phyloP scores from a whole-genome alignment of 2,329 filamentous ascomycete genomes.

The Pseudogymnoascus sp. region DNA sequence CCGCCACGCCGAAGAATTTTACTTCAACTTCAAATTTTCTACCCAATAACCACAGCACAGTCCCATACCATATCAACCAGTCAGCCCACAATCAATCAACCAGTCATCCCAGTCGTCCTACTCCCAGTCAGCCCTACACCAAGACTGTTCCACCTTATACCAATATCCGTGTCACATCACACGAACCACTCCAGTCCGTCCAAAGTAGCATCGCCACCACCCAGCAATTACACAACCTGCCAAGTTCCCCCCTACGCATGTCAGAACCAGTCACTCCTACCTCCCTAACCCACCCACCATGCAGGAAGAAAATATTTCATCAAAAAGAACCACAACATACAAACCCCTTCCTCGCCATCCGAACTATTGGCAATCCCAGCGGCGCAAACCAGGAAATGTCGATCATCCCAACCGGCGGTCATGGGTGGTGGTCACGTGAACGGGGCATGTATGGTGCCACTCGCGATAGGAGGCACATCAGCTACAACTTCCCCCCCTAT shows the following conservation, averaged over 20 bases:
- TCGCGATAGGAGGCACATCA: not conserved
- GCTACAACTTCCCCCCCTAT: not conserved
- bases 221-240: not conserved
- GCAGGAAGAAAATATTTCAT: not conserved
- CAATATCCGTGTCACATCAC: no score
- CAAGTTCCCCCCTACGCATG: not conserved
- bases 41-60: not conserved
- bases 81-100: no score
- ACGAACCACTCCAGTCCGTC: no score
- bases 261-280: not conserved
- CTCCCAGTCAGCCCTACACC: not conserved
- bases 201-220: not conserved
- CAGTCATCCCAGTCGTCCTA: not conserved
- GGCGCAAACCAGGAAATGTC: not conserved
- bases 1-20: not conserved
- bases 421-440: not conserved
- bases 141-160: not conserved
- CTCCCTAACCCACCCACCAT: not conserved
- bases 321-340: not conserved
- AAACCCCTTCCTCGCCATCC: not conserved
- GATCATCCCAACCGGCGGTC: not conserved
- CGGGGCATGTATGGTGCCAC: not conserved
- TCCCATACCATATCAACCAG: not conserved
- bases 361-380: not conserved
- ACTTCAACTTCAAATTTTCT: not conserved